Evolutionary conservation across 805 yeast genomes (phyloP).

Genomic region (Ogataea nakhonphanomensis): DNA sequence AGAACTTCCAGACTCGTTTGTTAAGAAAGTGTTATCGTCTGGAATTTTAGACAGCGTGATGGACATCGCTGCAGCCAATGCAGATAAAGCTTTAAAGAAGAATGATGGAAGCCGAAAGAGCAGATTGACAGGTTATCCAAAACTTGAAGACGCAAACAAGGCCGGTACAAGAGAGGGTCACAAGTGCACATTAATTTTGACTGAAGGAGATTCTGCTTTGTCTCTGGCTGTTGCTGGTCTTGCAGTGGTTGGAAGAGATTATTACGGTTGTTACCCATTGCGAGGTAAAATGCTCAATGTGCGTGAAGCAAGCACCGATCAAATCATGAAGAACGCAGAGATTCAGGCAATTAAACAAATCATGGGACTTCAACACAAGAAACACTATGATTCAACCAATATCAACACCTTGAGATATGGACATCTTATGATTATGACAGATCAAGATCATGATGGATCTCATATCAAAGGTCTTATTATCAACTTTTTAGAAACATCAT

Average conservation of each 20-base stretch:
- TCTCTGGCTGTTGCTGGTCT: conserved; percentile 90
- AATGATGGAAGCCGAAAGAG: conserved; percentile 83
- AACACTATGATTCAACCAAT: conserved; percentile 60
- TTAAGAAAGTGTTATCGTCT: conserved; percentile 69
- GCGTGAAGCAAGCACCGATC: conserved; percentile 96
- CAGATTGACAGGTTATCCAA: conserved; percentile 84
- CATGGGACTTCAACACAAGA: conserved; percentile 92
- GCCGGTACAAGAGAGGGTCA: conserved; percentile 94
- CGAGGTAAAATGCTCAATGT: conserved; percentile 95
- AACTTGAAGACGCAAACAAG: conserved; percentile 90
- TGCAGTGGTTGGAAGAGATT: conserved; percentile 92
- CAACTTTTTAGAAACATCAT: conserved; percentile 87
- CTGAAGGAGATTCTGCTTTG: conserved; percentile 97
- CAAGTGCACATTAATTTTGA: conserved; percentile 86
- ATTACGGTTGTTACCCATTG: conserved; percentile 91
- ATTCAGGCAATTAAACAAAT: conserved; percentile 94
- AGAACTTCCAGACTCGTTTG: conserved; percentile 71
- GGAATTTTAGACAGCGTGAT: conserved; percentile 68
- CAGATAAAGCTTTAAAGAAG: conserved; percentile 80
- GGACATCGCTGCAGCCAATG: conserved; percentile 83
- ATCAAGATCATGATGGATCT: conserved; percentile 99
- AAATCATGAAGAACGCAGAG: conserved; percentile 87
- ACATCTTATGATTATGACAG: conserved; percentile 98
- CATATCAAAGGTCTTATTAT: conserved; percentile 95
- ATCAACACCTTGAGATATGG: conserved; percentile 83